phyloP scores from a whole-genome alignment of 305 asterid genomes.

The Fraxinus latifolia region DNA sequence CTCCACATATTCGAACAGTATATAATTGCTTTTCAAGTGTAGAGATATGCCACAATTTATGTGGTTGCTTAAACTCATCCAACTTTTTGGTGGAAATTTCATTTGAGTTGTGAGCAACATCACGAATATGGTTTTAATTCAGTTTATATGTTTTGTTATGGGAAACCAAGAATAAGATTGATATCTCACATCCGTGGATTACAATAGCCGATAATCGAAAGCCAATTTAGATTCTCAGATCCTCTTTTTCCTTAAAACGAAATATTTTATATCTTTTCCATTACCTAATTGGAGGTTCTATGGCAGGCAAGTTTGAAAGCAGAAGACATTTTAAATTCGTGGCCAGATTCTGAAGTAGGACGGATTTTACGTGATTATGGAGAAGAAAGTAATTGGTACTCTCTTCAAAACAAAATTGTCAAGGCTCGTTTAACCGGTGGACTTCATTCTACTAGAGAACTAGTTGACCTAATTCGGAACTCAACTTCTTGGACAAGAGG shows the following conservation, averaged over 20 bases:
- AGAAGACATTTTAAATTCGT: slow-evolving; percentile 81
- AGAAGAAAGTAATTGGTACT: slow-evolving; percentile 89
- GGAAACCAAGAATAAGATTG: neutral
- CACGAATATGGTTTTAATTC: neutral
- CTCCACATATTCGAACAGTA: neutral
- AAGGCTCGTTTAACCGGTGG: slow-evolving; percentile 82
- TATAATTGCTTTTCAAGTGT: neutral
- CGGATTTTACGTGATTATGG: slow-evolving; percentile 75
- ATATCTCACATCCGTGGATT: neutral
- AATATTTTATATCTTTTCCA: slow-evolving; percentile 30
- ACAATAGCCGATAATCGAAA: neutral
- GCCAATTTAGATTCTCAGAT: slow-evolving; percentile 12
- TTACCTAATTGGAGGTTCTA: slow-evolving; percentile 55
- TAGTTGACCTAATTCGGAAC: slow-evolving; percentile 71
- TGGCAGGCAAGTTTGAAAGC: slow-evolving; percentile 90
- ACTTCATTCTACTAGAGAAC: slow-evolving; percentile 69
- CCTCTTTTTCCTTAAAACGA: neutral
- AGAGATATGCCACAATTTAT: neutral
- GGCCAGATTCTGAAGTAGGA: slow-evolving; percentile 91
- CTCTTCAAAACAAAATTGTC: slow-evolving; percentile 70
- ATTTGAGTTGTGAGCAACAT: neutral
- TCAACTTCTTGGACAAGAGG: slow-evolving; percentile 75
- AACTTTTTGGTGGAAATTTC: neutral
- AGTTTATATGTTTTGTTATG: neutral
- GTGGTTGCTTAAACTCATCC: neutral